Base-by-base conservation (phyloP, 345 rosid species). In the Limnanthes douglasii region DNA sequence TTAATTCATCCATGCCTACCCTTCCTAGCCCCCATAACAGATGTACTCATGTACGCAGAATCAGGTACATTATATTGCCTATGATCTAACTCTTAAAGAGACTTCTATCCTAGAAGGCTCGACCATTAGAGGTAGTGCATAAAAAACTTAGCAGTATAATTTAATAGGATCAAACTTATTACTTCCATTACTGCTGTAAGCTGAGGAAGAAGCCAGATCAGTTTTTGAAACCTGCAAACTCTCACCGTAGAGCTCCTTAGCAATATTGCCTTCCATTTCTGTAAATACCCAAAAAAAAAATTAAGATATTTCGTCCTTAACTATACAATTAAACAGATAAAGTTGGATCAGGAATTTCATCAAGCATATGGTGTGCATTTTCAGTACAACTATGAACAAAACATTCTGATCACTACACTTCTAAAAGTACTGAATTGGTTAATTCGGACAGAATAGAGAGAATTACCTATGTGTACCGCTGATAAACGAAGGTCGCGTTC, bases 171-270 rank as follows among this genome's bases (percentile, higher is more conserved):
- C n/a, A n/a, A n/a, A n/a, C n/a, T n/a, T n/a, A n/a, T n/a, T n/a
- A n/a, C n/a, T n/a, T n/a, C n/a, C n/a, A n/a, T n/a, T n/a, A n/a
- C n/a, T n/a, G n/a, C n/a, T n/a, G n/a, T n/a, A n/a, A n/a, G 41
- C 15, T 11, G 21, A 34, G 31, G 11, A 8, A 2, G 50, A 37
- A 20, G 8, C 50, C 50, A 43, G 37, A 51, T 53, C 59, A 49
- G 44, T 20, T 27, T 18, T 42, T 1, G 75, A 54, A 12, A 46
- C 29, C 3, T 24, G 60, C 55, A 67, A 51, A 31, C 66, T 60
- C 36, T 69, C 78, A 24, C 68, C 42, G 39, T 67, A 75, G 27
- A 75, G 60, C 62, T 69, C 72, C 37, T 67, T 46, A 12, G 78
- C 70, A 37, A 75, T 14, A 53, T 45, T 49, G 9, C 37, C 21